Evolutionary conservation across 2,329 filamentous ascomycete genomes (phyloP).

Genomic region (Calonectria ilicicola): DNA sequence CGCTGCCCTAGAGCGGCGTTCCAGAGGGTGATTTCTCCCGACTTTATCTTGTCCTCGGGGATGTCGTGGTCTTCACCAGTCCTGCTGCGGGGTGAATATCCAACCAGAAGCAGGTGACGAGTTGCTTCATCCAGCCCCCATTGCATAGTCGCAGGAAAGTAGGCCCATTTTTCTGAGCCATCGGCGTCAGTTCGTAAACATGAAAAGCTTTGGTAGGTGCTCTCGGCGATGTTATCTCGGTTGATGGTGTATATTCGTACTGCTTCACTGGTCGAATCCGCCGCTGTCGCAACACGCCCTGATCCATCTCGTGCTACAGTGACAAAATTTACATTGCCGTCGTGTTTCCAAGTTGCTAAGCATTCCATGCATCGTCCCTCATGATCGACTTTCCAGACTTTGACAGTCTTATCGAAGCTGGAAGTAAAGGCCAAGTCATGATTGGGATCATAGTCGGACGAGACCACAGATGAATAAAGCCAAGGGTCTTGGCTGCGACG

Average conservation of each 20-base stretch:
- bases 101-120: conserved; percentile 67
- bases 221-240: conserved; percentile 49
- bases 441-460: conserved; percentile 65
- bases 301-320: conserved; percentile 61
- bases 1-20: conserved; percentile 58
- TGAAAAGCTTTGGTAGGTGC: conserved; percentile 54
- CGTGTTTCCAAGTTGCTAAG: conserved; percentile 65
- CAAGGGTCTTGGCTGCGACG: conserved; percentile 70
- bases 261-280: conserved; percentile 65
- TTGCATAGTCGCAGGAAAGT: conserved; percentile 72
- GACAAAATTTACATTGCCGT: conserved; percentile 73
- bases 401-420: conserved; percentile 72
- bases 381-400: conserved; percentile 63
- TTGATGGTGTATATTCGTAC: conserved; percentile 68
- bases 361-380: conserved; percentile 55
- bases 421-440: conserved; percentile 66
- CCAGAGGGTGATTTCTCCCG: conserved; percentile 72
- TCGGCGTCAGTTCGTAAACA: conserved; percentile 53
- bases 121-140: conserved; percentile 64
- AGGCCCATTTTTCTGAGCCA: conserved; percentile 66
- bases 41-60: conserved; percentile 66
- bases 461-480: conserved; percentile 74
- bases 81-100: conserved; percentile 71
- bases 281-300: conserved; percentile 68
- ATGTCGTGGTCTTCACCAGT: conserved; percentile 67